These are phyloP conservation scores for Leptographium flavum DNA, from an alignment of 2,329 filamentous ascomycete genomes.

Conservation along the genomic window DNA sequence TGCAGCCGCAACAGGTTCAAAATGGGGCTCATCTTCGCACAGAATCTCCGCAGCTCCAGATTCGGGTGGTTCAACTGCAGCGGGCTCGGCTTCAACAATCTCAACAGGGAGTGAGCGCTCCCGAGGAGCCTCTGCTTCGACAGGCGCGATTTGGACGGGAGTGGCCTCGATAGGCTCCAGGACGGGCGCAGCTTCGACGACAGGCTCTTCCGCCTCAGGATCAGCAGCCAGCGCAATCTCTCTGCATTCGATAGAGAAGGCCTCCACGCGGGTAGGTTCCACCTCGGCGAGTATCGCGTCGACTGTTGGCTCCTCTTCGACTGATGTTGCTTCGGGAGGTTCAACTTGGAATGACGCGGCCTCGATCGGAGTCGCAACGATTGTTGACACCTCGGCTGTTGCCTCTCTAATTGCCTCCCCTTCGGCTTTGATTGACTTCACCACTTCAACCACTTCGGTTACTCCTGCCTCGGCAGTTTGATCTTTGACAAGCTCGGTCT, in stretches of 20 bases:
- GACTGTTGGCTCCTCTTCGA: too few species aligned
- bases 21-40: neutral
- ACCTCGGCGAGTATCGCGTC: neutral
- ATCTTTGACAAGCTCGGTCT: too few species aligned
- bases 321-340: neutral
- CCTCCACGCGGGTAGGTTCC: too few species aligned
- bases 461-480: neutral
- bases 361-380: neutral
- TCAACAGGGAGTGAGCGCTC: constrained; percentile 1
- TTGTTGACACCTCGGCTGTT: too few species aligned
- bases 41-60: neutral
- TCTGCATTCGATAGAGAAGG: neutral
- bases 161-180: neutral
- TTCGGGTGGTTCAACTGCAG: neutral
- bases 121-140: neutral
- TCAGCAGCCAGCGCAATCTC: too few species aligned
- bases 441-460: neutral
- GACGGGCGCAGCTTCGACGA: neutral
- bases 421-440: too few species aligned
- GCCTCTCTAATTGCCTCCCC: too few species aligned
- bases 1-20: too few species aligned
- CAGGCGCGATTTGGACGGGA: neutral
- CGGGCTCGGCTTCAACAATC: neutral
- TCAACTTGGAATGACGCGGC: neutral
- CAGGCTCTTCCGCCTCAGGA: neutral